Evolutionary conservation across 768 basidiomycete genomes (phyloP), one percentile per base, ranked within the genome.

Genomic region (Aureoboletus auriporus): DNA sequence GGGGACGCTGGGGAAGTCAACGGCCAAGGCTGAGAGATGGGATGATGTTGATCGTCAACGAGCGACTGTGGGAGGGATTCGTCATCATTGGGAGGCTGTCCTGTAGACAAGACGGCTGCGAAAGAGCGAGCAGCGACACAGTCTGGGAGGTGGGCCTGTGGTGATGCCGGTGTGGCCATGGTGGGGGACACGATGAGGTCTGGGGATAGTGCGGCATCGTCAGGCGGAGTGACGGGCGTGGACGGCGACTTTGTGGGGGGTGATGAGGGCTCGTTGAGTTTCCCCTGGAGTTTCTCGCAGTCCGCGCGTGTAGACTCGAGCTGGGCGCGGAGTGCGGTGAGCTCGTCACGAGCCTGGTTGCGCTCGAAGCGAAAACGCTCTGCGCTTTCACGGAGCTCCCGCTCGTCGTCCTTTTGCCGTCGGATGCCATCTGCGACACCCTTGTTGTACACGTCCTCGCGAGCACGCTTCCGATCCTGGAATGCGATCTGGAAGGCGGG

Each of bases 401-500:
- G 61, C 34, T 71, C 66, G 38, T 74, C 70, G 40, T 66, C 65
- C 49, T 69, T 69, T 39, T 74, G 72, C 37, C 66, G 71, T 17
- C 72, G 69, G 8, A 67, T 54, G 44, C 73, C 73, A 48, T 74
- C 73, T 26, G 57, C 50, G 39, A 74, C 11, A 13, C 73, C 73
- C 53, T 72, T 74, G 58, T 55, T 67, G 56, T 65, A 70, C 49
- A 65, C 54, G 11, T 67, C 68, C 46, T 74, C 72, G 53, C 66
- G 66, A n/a, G 64, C 49, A 36, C 65, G 62, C 55, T 72, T 69
- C 42, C 69, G 65, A 44, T 71, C 68, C 52, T 68, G 64, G 46
- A 72, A 63, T 0, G 73, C 73, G 51, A 64, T 63, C 54, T 74
- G 68, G 53, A 74, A 70, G 8, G 70, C 70, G 23, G 69, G 60